phyloP scores from a whole-genome alignment of 306 rosid genomes.

The Chamaecrista fasciculata region DNA sequence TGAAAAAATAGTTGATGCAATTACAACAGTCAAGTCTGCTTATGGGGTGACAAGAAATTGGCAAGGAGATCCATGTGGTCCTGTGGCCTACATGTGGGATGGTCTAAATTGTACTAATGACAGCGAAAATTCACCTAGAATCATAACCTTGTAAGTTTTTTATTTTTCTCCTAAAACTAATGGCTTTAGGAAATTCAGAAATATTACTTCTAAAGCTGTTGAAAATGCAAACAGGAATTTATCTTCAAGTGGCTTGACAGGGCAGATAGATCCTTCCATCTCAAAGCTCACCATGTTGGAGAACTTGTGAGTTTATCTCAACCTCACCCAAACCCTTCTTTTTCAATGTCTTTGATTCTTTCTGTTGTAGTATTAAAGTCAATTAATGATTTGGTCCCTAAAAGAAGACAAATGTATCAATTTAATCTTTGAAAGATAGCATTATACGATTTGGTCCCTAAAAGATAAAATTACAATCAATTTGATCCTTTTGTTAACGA shows the following conservation, averaged over 20 bases:
- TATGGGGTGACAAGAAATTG: conserved; percentile 47
- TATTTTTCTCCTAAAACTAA: neutral
- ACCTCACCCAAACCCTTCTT: neutral
- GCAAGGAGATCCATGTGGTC: conserved; percentile 62
- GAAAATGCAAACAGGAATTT: conserved; percentile 35
- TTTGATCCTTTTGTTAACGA: no score
- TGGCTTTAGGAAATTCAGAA: conserved; percentile 1
- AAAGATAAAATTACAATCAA: no score
- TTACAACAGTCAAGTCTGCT: conserved; percentile 41
- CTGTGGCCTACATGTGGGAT: conserved; percentile 40
- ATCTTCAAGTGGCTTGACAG: conserved; percentile 45
- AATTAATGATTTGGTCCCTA: no score
- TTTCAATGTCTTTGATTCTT: neutral
- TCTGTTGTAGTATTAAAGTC: no score
- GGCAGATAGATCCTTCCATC: conserved; percentile 36
- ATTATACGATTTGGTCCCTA: no score
- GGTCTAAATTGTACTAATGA: conserved; percentile 42
- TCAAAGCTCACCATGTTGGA: conserved; percentile 38
- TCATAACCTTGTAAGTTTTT: conserved; percentile 42
- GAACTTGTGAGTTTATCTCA: conserved; percentile 36
- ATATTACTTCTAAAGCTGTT: neutral
- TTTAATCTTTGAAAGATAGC: no score
- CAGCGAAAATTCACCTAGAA: conserved; percentile 30
- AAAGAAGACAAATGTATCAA: no score
- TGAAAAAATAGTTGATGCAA: conserved; percentile 40